Conservation (phyloP, 2,329 filamentous ascomycete species). For the Trichoderma sp. region DNA sequence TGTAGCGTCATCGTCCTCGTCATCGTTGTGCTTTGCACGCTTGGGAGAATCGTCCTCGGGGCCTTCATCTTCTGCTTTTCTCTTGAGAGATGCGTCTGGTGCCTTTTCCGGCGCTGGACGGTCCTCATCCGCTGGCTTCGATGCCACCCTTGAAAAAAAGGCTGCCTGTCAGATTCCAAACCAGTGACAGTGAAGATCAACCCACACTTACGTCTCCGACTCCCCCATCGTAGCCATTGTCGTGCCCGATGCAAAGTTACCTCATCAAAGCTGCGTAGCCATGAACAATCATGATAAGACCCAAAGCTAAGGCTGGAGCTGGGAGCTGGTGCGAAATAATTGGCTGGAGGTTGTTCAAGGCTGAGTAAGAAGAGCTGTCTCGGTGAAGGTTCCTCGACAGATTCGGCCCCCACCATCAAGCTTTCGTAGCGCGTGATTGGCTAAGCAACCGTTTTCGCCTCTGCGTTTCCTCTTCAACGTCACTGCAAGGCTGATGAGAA, state of each 20-base stretch:
- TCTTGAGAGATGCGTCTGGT: constrained; percentile 28
- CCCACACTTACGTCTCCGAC: background rate
- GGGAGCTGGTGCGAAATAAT: background rate
- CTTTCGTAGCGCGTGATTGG: constrained; percentile 14
- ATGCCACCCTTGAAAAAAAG: constrained; percentile 2
- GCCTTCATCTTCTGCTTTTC: constrained; percentile 29
- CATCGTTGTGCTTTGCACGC: constrained; percentile 28
- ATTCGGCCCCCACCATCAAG: constrained; percentile 13
- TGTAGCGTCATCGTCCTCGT: constrained; percentile 21
- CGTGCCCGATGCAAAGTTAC: background rate
- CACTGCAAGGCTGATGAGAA: constrained; percentile 50
- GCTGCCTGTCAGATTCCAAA: background rate
- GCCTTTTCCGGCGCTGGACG: background rate
- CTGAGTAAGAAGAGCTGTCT: constrained; percentile 25
- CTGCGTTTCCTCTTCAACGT: constrained; percentile 21
- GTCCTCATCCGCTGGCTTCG: background rate
- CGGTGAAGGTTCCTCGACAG: constrained; percentile 12
- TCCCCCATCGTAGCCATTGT: constrained; percentile 20
- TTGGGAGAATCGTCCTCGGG: constrained; percentile 27
- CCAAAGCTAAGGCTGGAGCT: background rate
- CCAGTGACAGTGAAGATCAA: background rate
- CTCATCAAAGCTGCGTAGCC: background rate
- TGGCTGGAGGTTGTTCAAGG: constrained; percentile 28
- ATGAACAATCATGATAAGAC: background rate
- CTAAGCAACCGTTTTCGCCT: background rate